Base-by-base conservation (phyloP, 177 flowering plant species). In the Telopea speciosissima region DNA sequence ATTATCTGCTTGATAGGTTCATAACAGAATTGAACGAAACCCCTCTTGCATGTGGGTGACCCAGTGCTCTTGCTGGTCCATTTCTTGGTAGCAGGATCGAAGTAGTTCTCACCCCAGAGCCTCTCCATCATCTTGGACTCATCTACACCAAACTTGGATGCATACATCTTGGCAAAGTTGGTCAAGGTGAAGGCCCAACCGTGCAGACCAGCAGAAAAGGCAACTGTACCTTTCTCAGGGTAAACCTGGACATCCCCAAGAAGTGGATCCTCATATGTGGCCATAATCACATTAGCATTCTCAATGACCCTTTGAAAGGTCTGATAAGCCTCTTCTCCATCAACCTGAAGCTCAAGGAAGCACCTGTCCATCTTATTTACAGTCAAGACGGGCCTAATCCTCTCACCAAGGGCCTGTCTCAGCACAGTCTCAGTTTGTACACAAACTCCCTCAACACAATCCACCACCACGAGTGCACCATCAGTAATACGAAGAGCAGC, bases 361-460 rank as follows among this genome's bases (percentile, higher is more conserved):
- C 86, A 86, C 66, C 86, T 77, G 66, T 86, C 87, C 85, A 86
- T 84, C 86, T 86, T 86, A 76, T 86, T 84, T 31, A 86, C 86
- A 60, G 85, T 83, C 74, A 85, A 68, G 28, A 85, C 87, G 24
- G 85, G 87, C 82, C 84, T 81, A 59, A 84, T 85, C 80, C 89
- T 84, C 31, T 85, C 89, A 24, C 87, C 85, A 14, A 85, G 75
- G 13, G 89, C 88, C 63, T 83, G 84, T 24, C 84, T 72, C 16
- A 85, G 86, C 25, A 83, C 88, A 52, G 86, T 83, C 52, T 85
- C 86, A 4, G 86, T 85, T 33, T 85, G 88, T 42, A 85, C 85
- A 68, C 88, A 80, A 1, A 85, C 88, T 62, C 88, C 88, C 68
- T 85, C 85, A 16, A 85, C 65, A 72, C 86, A 85, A 68, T 85